Evolutionary conservation across 169 alveolate species (phyloP).

Genomic region (Besnoitia besnoiti): DNA sequence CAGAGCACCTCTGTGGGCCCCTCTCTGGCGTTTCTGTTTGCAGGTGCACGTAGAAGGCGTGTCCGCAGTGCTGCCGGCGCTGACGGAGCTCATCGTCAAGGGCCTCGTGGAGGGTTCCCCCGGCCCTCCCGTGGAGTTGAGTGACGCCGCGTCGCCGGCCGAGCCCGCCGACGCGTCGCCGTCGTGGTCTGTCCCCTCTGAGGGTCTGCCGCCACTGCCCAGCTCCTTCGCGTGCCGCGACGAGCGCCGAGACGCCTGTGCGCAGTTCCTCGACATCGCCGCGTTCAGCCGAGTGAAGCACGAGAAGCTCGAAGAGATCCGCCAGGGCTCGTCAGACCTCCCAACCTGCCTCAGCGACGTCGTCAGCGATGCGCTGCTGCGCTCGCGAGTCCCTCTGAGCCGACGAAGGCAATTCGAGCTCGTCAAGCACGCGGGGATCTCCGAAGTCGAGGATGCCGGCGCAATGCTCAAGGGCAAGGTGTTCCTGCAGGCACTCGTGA

Average conservation of each 20-base stretch:
- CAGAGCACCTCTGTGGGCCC: too few relatives aligned
- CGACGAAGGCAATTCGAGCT: not conserved
- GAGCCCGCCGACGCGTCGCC: not conserved
- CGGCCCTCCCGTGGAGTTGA: not conserved
- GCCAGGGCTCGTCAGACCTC: not conserved
- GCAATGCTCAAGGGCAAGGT: not conserved
- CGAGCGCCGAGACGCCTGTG: not conserved
- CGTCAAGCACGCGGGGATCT: not conserved
- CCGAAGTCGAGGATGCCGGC: not conserved
- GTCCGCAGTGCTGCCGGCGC: not conserved
- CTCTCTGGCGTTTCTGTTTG: too few relatives aligned
- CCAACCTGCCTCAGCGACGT: not conserved
- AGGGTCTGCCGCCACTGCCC: not conserved
- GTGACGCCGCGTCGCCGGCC: not conserved
- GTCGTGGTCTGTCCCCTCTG: not conserved
- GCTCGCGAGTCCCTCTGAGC: not conserved
- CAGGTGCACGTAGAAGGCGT: not conserved
- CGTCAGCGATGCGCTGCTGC: not conserved
- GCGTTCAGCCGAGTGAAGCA: not conserved
- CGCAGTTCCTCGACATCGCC: not conserved
- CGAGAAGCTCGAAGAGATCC: not conserved
- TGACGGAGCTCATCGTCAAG: not conserved
- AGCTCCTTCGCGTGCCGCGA: not conserved
- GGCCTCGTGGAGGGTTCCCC: not conserved
- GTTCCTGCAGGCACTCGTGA: not conserved